Evolutionary conservation across 2,329 filamentous ascomycete species (phyloP).

Genomic region (Talaromyces sp.): DNA sequence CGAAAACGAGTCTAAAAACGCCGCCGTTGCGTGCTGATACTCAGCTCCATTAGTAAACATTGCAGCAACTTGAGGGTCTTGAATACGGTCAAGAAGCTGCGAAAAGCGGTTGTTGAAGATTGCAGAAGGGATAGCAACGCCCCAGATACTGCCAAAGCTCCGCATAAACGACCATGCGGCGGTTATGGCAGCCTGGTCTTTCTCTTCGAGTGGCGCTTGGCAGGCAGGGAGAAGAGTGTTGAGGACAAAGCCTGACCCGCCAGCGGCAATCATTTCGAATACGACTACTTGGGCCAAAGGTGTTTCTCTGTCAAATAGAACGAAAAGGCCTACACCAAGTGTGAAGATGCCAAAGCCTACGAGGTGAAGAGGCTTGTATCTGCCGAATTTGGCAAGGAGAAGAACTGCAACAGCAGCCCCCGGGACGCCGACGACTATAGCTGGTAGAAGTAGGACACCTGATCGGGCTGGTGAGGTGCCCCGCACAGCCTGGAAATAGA

Average conservation of each 20-base stretch:
- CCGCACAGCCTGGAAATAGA: constrained; percentile 22
- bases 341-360: constrained; percentile 25
- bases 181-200: constrained; percentile 24
- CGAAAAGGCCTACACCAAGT: constrained; percentile 26
- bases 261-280: constrained; percentile 23
- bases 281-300: constrained; percentile 23
- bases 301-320: constrained; percentile 21
- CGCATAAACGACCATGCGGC: constrained; percentile 27
- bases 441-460: constrained; percentile 29
- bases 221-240: constrained; percentile 24
- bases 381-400: constrained; percentile 29
- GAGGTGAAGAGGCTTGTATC: constrained; percentile 29
- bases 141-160: constrained; percentile 29
- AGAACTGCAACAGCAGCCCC: constrained; percentile 25
- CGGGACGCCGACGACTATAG: constrained; percentile 23
- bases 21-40: too few relatives aligned
- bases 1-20: too few relatives aligned
- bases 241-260: constrained; percentile 26
- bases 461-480: constrained; percentile 27
- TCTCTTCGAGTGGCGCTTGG: constrained; percentile 26
- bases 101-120: constrained; percentile 27
- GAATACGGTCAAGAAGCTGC: too few relatives aligned
- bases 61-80: too few relatives aligned
- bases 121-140: constrained; percentile 24
- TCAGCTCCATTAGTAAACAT: too few relatives aligned